These are phyloP conservation scores for Talaromyces proteolyticus DNA, from an alignment of 495 filamentous ascomycete species.

Conservation along the genomic window DNA sequence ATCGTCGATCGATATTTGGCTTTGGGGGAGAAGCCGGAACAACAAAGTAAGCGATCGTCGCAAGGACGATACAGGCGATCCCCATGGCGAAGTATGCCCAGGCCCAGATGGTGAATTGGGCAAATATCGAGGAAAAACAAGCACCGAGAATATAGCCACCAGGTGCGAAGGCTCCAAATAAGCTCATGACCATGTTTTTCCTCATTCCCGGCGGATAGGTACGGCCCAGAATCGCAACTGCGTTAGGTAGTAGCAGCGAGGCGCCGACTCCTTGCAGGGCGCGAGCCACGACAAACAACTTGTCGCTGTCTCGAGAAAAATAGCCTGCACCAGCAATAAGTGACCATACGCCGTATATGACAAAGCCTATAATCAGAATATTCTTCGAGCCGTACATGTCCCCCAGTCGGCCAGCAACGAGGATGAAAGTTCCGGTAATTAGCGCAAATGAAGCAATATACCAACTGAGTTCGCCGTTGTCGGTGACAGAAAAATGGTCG, in stretches of 20 bases:
- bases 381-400: constrained; percentile 54
- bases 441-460: constrained; percentile 52
- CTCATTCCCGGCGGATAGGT: constrained; percentile 42
- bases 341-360: constrained; percentile 46
- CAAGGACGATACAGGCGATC: constrained; percentile 36
- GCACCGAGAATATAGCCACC: constrained; percentile 45
- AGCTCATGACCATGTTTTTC: constrained; percentile 54
- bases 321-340: constrained; percentile 45
- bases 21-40: constrained; percentile 31
- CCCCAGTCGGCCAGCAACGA: constrained; percentile 53
- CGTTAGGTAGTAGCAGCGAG: constrained; percentile 57
- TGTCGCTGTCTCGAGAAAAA: constrained; percentile 26
- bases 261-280: constrained; percentile 57
- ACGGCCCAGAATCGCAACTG: constrained; percentile 52
- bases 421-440: constrained; percentile 59
- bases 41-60: constrained; percentile 43
- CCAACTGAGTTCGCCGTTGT: constrained; percentile 34
- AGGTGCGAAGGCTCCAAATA: constrained; percentile 60
- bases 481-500: background rate
- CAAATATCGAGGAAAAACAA: constrained; percentile 45
- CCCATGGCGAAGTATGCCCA: constrained; percentile 60
- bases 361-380: constrained; percentile 44
- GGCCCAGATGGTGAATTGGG: constrained; percentile 54
- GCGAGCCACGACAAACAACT: constrained; percentile 54
- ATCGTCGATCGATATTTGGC: background rate